A percentile compares a stretch with the other conserved stretches of the same genome.
Conservation (phyloP, 805 yeast genomes). For the Candida takata region DNA sequence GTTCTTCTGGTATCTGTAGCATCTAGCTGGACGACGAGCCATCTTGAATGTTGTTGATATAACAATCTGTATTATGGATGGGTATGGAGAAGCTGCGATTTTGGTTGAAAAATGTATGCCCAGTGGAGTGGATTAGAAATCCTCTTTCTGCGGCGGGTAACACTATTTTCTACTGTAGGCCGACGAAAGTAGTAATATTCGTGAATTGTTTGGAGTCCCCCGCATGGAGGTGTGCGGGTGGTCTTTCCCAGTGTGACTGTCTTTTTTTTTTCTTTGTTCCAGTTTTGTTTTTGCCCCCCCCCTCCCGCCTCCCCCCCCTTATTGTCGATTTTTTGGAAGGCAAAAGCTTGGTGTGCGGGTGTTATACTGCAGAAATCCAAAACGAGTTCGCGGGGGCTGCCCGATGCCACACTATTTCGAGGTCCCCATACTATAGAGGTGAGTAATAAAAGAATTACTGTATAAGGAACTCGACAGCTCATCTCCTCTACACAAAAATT, state of each 20-base stretch:
- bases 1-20: constrained; percentile 99
- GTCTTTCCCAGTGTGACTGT: background rate
- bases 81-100: background rate
- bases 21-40: constrained; percentile 99
- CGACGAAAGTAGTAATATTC: background rate
- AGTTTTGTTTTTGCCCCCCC: no score
- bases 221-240: background rate
- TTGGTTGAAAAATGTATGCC: constrained; percentile 4
- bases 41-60: constrained; percentile 46
- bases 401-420: no score
- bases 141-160: constrained; percentile 1
- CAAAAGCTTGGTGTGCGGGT: background rate
- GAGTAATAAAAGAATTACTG: no score
- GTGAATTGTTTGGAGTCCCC: background rate
- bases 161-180: background rate
- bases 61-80: background rate
- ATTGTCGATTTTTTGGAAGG: no score
- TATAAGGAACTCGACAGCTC: constrained; percentile 5
- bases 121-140: constrained; percentile 13
- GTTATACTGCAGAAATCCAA: background rate
- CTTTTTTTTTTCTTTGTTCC: no score
- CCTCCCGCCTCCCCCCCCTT: no score
- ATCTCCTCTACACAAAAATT: constrained; percentile 1
- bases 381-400: no score
- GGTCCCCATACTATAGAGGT: no score